These are phyloP conservation scores for Panicum hallii DNA, from an alignment of 202 grass and related monocot genomes.

Conservation along the genomic window DNA sequence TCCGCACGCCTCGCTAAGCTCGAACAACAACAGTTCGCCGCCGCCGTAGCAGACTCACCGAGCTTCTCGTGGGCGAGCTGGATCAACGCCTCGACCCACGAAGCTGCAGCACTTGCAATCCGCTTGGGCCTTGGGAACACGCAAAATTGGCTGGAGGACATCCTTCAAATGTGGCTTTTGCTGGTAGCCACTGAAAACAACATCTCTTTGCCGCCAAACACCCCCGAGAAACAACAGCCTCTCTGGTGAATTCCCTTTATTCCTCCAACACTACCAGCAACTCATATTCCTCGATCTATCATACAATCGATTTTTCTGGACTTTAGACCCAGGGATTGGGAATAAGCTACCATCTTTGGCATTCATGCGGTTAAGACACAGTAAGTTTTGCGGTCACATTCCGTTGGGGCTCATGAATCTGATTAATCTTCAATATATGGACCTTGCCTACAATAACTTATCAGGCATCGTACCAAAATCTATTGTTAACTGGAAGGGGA, in stretches of 20 bases:
- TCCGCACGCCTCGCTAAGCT: too few species aligned
- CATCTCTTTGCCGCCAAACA: too few species aligned
- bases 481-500: background rate
- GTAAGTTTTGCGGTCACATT: constrained; percentile 55
- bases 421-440: constrained; percentile 38
- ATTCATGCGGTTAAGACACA: constrained; percentile 41
- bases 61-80: too few species aligned
- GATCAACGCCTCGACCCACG: too few species aligned
- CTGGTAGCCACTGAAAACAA: too few species aligned
- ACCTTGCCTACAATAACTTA: constrained; percentile 52
- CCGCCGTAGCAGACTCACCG: too few species aligned
- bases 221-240: constrained; percentile 43
- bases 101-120: too few species aligned
- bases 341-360: constrained; percentile 19
- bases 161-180: too few species aligned
- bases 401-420: constrained; percentile 24
- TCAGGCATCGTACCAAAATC: constrained; percentile 45
- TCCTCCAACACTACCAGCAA: constrained; percentile 25
- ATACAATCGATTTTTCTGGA: constrained; percentile 45
- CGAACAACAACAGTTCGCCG: too few species aligned
- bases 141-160: too few species aligned
- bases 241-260: constrained; percentile 44
- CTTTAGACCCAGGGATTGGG: constrained; percentile 48
- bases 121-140: too few species aligned
- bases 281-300: constrained; percentile 54